Evolutionary conservation across 202 grass and related monocot species (phyloP).

Genomic region (Thinopyrum obtusiflorum): DNA sequence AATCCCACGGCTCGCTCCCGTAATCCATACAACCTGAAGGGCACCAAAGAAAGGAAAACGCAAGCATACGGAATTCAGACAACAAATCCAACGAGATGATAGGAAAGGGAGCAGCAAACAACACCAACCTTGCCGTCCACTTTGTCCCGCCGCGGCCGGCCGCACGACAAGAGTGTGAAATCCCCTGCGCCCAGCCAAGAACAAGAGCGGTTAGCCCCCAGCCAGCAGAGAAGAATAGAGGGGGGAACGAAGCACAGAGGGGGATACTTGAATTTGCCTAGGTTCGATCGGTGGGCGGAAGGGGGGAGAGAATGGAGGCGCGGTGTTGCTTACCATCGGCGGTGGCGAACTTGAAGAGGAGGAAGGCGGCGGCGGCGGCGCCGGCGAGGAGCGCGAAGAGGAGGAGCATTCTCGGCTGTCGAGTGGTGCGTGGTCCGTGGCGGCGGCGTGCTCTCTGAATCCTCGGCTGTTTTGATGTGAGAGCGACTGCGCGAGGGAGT

Average conservation of each 20-base stretch:
- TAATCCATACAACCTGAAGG: conserved; percentile 91
- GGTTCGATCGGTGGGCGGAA: background rate
- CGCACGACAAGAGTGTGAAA: conserved; percentile 71
- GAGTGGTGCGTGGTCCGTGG: background rate
- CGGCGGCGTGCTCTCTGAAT: background rate
- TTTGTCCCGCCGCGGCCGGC: conserved; percentile 56
- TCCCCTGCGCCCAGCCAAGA: conserved; percentile 53
- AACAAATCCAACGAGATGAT: background rate
- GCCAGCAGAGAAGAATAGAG: no score
- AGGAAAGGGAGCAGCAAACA: background rate
- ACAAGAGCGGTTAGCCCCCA: background rate
- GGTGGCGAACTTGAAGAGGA: conserved; percentile 72
- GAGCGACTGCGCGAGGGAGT: background rate
- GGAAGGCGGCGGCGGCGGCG: conserved; percentile 21
- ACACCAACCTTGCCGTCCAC: conserved; percentile 73
- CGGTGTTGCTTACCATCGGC: conserved; percentile 53
- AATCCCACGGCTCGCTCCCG: conserved; percentile 89
- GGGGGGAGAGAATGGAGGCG: background rate
- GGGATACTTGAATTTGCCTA: background rate
- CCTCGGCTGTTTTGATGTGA: background rate
- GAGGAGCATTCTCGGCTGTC: conserved; percentile 39
- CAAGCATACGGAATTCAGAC: background rate
- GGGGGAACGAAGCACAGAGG: background rate
- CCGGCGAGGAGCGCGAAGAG: conserved; percentile 33
- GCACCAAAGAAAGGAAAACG: background rate